phyloP scores from a whole-genome alignment of 2,329 filamentous ascomycete genomes.

The Diaporthe nobilis region DNA sequence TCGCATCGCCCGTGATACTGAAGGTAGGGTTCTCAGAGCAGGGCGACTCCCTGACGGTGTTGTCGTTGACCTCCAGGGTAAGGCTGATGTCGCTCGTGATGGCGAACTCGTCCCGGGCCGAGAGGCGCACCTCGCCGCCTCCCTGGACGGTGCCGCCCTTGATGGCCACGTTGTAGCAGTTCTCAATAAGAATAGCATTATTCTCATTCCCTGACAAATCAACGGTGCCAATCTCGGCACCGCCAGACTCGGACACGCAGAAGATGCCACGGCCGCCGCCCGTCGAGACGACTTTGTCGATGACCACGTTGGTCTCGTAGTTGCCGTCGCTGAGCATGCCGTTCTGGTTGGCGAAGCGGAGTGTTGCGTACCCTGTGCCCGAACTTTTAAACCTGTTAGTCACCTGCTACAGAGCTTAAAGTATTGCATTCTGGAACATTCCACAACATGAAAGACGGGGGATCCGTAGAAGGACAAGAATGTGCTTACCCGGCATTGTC shows the following conservation, averaged over 20 bases:
- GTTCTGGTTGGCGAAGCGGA: slow-evolving; percentile 69
- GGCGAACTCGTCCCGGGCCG: slow-evolving; percentile 67
- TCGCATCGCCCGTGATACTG: slow-evolving; percentile 62
- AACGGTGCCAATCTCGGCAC: slow-evolving; percentile 61
- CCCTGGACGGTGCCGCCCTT: slow-evolving; percentile 63
- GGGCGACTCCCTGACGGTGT: slow-evolving; percentile 65
- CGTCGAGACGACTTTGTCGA: slow-evolving; percentile 68
- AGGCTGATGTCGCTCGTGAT: slow-evolving; percentile 67
- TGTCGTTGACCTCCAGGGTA: slow-evolving; percentile 63
- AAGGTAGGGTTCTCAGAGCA: slow-evolving; percentile 68
- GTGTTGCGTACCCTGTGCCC: slow-evolving; percentile 68
- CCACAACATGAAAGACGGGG: no score
- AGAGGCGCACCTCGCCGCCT: slow-evolving; percentile 51
- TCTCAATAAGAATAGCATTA: slow-evolving; percentile 71
- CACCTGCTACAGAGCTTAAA: no score
- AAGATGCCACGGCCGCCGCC: slow-evolving; percentile 71
- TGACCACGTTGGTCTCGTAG: slow-evolving; percentile 66
- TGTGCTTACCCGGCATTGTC: slow-evolving; percentile 61
- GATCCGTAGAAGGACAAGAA: no score
- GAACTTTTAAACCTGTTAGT: slow-evolving; percentile 28
- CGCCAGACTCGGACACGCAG: slow-evolving; percentile 70
- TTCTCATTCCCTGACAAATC: slow-evolving; percentile 68
- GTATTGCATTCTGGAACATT: no score
- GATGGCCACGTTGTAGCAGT: slow-evolving; percentile 70
- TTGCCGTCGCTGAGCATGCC: slow-evolving; percentile 53